phyloP scores from a whole-genome alignment of 2,329 filamentous ascomycete genomes.

The Epichloe gansuensis region DNA sequence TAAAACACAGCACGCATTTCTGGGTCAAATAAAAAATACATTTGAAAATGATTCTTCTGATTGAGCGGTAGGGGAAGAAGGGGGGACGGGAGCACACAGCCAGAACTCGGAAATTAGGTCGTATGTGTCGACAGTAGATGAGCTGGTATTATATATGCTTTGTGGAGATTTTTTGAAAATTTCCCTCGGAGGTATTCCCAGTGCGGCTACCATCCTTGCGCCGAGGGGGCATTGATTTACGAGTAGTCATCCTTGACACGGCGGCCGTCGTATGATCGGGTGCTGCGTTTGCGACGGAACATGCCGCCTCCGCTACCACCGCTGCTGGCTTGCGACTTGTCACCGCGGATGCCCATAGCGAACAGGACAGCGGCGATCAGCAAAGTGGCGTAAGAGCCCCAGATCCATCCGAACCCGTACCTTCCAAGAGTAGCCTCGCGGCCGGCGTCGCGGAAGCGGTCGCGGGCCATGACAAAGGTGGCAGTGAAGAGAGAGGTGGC shows the following conservation, averaged over 20 bases:
- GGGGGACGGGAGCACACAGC: too few relatives aligned
- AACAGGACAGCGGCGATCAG: slow-evolving; percentile 56
- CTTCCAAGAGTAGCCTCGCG: slow-evolving; percentile 47
- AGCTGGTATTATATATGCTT: too few relatives aligned
- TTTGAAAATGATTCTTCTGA: too few relatives aligned
- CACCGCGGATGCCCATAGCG: slow-evolving; percentile 45
- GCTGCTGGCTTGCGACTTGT: slow-evolving; percentile 23
- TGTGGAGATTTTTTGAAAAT: neutral
- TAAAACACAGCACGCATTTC: too few relatives aligned
- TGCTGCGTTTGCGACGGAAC: slow-evolving; percentile 20
- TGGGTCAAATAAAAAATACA: too few relatives aligned
- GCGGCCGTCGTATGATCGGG: slow-evolving; percentile 31
- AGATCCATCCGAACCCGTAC: slow-evolving; percentile 66
- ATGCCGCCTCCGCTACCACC: slow-evolving; percentile 11
- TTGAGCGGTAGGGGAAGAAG: too few relatives aligned
- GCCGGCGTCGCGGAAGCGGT: slow-evolving; percentile 45
- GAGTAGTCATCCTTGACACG: slow-evolving; percentile 61
- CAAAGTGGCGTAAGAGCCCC: slow-evolving; percentile 55
- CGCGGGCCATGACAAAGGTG: slow-evolving; percentile 55
- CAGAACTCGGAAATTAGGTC: too few relatives aligned
- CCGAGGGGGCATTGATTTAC: slow-evolving; percentile 20
- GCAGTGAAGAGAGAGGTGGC: slow-evolving; percentile 64
- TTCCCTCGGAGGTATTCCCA: neutral
- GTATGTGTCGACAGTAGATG: too few relatives aligned
- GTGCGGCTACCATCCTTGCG: neutral